These are phyloP conservation scores for Pogostemon cablin DNA, from an alignment of 257 asterid species.

Conservation along the genomic window DNA sequence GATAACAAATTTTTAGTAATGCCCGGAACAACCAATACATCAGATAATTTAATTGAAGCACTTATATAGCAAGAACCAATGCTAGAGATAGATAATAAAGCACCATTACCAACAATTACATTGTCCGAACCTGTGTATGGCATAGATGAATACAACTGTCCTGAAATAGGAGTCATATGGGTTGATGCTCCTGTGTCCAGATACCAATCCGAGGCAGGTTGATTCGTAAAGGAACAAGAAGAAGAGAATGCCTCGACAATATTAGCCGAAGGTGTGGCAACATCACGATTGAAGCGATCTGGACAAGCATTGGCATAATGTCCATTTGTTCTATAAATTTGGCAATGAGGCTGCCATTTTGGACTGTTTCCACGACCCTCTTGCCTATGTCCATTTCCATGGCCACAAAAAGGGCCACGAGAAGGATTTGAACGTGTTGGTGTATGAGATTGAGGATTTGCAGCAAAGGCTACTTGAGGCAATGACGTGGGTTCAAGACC, in stretches of 20 bases:
- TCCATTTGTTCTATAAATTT: background rate
- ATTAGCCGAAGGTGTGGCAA: background rate
- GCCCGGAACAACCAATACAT: background rate
- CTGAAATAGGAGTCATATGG: background rate
- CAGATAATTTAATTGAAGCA: background rate
- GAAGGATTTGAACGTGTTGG: too few relatives aligned
- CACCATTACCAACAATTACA: background rate
- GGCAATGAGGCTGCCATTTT: background rate
- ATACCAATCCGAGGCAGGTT: too few relatives aligned
- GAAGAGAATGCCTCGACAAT: background rate
- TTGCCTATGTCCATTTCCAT: background rate
- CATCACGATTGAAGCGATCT: background rate
- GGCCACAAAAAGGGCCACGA: background rate
- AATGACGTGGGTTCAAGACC: background rate
- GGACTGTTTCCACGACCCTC: background rate
- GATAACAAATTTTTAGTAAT: background rate
- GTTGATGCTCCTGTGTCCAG: background rate
- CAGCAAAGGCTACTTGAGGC: background rate
- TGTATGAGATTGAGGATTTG: too few relatives aligned
- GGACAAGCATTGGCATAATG: background rate
- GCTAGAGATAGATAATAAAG: background rate
- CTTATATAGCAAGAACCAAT: background rate
- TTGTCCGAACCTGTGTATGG: background rate
- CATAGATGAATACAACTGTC: background rate
- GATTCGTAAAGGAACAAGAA: background rate